phyloP scores from a whole-genome alignment of 495 filamentous ascomycete genomes.

The Aspergillus carlsbadensis region DNA sequence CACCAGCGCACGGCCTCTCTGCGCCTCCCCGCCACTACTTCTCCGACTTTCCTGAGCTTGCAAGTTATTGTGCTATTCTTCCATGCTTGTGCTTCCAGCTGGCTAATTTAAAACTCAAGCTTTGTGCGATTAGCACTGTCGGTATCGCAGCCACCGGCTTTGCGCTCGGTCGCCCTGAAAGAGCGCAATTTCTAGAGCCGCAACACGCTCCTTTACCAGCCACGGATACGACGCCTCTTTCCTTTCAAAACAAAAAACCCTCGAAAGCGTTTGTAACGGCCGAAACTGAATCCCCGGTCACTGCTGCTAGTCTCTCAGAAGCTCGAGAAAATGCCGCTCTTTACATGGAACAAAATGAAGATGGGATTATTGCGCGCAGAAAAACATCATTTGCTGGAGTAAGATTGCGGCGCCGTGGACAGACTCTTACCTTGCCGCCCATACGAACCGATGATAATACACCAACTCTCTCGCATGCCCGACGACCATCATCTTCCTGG shows the following conservation, averaged over 20 bases:
- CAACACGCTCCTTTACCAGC: slow-evolving; percentile 18
- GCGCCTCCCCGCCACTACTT: background rate
- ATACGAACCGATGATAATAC: slow-evolving; percentile 28
- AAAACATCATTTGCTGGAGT: slow-evolving; percentile 58
- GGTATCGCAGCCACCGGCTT: slow-evolving; percentile 65
- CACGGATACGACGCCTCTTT: slow-evolving; percentile 18
- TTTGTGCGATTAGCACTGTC: slow-evolving; percentile 70
- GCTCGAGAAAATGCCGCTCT: slow-evolving; percentile 11
- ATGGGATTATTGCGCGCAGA: slow-evolving; percentile 24
- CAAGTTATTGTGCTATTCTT: background rate
- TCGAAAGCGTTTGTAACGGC: slow-evolving; percentile 22
- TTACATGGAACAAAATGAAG: slow-evolving; percentile 11
- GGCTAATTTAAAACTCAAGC: slow-evolving; percentile 37
- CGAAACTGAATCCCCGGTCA: slow-evolving; percentile 12
- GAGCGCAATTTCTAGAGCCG: slow-evolving; percentile 30
- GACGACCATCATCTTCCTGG: slow-evolving; percentile 66
- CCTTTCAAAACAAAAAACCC: slow-evolving; percentile 24
- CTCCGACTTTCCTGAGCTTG: background rate
- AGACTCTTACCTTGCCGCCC: slow-evolving; percentile 39
- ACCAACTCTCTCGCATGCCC: slow-evolving; percentile 39
- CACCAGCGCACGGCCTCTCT: background rate
- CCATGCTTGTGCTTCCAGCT: background rate
- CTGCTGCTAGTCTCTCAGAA: slow-evolving; percentile 7
- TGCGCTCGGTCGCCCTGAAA: slow-evolving; percentile 59
- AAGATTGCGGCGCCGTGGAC: slow-evolving; percentile 36